Evolutionary conservation across 345 rosid species (phyloP).

Genomic region (Boechera stricta): DNA sequence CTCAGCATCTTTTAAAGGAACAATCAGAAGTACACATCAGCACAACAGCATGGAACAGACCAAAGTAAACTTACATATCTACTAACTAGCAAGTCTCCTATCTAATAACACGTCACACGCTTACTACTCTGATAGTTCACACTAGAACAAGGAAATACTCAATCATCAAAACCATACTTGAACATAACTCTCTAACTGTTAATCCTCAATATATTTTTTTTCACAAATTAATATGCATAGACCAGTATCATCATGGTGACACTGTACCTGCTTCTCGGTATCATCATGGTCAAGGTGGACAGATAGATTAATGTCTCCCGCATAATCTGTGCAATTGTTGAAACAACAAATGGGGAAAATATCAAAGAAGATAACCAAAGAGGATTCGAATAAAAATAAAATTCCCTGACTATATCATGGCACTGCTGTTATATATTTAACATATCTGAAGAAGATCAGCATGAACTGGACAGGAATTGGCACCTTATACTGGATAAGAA

Average conservation of each 20-base stretch:
- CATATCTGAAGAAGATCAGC: slow-evolving; percentile 14
- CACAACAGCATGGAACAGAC: slow-evolving; percentile 23
- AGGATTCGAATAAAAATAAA: slow-evolving; percentile 7
- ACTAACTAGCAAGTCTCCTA: background rate
- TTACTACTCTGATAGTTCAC: background rate
- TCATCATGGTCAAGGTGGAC: slow-evolving; percentile 98
- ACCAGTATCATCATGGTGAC: slow-evolving; percentile 24
- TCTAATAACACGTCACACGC: background rate
- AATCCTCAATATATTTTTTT: background rate
- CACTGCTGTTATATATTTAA: slow-evolving; percentile 11
- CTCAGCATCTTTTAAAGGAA: slow-evolving; percentile 75
- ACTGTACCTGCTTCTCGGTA: slow-evolving; percentile 93
- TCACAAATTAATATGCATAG: slow-evolving; percentile 17
- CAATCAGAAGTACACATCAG: slow-evolving; percentile 31
- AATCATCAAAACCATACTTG: slow-evolving; percentile 12
- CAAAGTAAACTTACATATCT: slow-evolving; percentile 1
- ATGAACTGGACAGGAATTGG: slow-evolving; percentile 13
- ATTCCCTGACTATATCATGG: background rate
- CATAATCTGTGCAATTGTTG: slow-evolving; percentile 72
- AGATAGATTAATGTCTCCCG: slow-evolving; percentile 90
- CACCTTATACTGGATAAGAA: slow-evolving; percentile 98
- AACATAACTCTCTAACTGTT: slow-evolving; percentile 15
- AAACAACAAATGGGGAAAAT: background rate
- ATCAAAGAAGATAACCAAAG: background rate
- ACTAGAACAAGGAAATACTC: background rate